A percentile compares a stretch with the other conserved stretches of the same genome.
phyloP scores from a whole-genome alignment of 2,329 filamentous ascomycete genomes.

The Phaeosphaeriaceae sp. region DNA sequence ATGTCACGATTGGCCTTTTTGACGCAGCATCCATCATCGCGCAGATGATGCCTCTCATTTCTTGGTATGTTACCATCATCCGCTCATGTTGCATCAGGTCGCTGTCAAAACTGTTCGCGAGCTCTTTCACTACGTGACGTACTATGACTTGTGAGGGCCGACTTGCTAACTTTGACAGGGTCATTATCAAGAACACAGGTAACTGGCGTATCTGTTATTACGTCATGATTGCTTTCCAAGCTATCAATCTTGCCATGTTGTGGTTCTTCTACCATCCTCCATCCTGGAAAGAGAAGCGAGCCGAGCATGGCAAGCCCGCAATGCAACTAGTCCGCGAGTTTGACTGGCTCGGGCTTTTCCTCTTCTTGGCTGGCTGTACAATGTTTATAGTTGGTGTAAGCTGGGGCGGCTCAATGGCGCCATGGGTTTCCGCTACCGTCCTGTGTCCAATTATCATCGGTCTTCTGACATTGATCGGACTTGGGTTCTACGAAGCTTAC shows the following conservation, averaged over 20 bases:
- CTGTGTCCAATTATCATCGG: conserved; percentile 36
- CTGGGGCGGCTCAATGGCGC: conserved; percentile 35
- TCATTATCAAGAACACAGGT: conserved; percentile 35
- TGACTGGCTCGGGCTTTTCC: conserved; percentile 36
- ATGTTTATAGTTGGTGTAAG: conserved; percentile 40
- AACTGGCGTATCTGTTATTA: conserved; percentile 42
- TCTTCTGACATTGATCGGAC: conserved; percentile 26
- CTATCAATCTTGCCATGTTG: conserved; percentile 29
- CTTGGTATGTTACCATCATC: conserved; percentile 31
- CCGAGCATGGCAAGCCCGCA: conserved; percentile 30
- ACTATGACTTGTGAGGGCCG: background rate
- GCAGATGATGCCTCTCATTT: conserved; percentile 42
- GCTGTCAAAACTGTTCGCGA: background rate
- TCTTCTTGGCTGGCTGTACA: conserved; percentile 37
- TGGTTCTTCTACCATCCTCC: conserved; percentile 47
- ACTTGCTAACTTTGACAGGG: background rate
- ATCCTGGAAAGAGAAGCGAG: conserved; percentile 46
- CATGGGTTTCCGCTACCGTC: conserved; percentile 31
- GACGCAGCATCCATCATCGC: conserved; percentile 41
- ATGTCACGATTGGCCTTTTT: conserved; percentile 47
- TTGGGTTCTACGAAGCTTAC: conserved; percentile 40
- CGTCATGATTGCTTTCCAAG: conserved; percentile 42
- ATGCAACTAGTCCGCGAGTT: conserved; percentile 31
- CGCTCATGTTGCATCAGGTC: too few relatives aligned
- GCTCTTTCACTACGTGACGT: too few relatives aligned